Evolutionary conservation across 805 yeast genomes (phyloP), one percentile per base, ranked within the genome.

Genomic region (Zygoascus bituminiphila): DNA sequence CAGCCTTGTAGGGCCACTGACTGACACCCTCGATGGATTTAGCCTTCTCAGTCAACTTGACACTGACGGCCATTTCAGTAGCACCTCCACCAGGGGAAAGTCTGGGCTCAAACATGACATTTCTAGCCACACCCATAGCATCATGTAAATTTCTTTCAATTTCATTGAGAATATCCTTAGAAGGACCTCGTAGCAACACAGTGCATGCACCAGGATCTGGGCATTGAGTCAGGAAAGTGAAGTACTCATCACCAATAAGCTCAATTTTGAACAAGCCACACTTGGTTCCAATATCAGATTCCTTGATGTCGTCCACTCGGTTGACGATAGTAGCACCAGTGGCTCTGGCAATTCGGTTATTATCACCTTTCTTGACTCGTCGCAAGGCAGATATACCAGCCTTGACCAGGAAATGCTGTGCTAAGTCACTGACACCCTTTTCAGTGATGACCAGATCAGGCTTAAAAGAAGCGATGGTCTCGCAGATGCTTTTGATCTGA

Each of bases 1-100:
- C 98, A 2, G 98, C 97, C 69, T 87, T 93, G 69, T 93, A 93
- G 44, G 99, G 99, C 95, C 96, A 91, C 70, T 93, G 98, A 51
- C 85, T 89, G 50, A 91, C 84, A 53, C 98, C 98, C 66, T 88
- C 96, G 57, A 93, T 78, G 45, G 81, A 75, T 72, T 88, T 91
- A 44, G 98, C 96, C 70, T 79, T 83, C 64, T 89, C 96, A 15
- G 95, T 77, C 51, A 93, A 75, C 56, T 75, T 79, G 25, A 93
- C 97, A 51, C 91, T 76, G 36, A 93, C 88, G 2, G 98, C 98
- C 98, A 93, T 93, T 71, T 93, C 98, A 24, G 97, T 91, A 46
- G 99, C 98, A 60, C 99, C 98, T 52, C 98, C 99, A 60, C 99
- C 99, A 44, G 99, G 99, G 1, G 96, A 77, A 62, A 93, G 76